Base-by-base conservation (phyloP, 176 grass and related monocot genomes). In the Oryza longistaminata region DNA sequence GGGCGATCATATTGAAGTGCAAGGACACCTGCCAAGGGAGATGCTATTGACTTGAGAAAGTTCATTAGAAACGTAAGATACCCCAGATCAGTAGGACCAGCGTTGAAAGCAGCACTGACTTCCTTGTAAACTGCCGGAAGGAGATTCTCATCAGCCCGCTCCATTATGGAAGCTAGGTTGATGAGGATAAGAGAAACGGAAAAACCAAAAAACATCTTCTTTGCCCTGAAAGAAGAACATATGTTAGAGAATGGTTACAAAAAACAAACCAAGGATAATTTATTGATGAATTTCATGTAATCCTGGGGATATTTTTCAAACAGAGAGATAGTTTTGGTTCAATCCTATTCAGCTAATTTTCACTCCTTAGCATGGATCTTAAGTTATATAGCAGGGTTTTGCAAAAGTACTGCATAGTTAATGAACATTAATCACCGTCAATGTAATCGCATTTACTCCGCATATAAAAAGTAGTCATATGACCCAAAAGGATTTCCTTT, bases 91-190 rank as follows among this genome's bases (percentile, higher is more conserved):
- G 92, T 96, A 75, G 96, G 96, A 68, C 93, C 90, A 66, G 88
- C 93, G 89, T 94, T 85, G 46, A 99, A 99, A 74, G 96, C 71
- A 58, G 92, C 91, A 83, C 88, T 99, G 85, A 99, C 93, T 99
- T 96, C 93, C 89, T 96, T 98, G 86, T 98, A 98, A 89, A 98
- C 93, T 75, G 96, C 87, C 55, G 96, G 96, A 29, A 98, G 88
- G 78, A 98, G 91, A 88, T 88, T 94, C 91, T 98, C 96, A 82
- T 98, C 96, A 78, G 93, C 96, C 43, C 96, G 90, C 78, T 98
- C 96, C 86, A 96, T 83, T 67, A 98, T 92, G 68, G 96, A 94
- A 82, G 90, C 96, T 78, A 98, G 40, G 68, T 98, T 98, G 88
- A 98, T 95, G 78, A 98, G 93, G 68, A 98, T 85, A 88, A 98